Percentiles rank a stretch among this genome's conserved stretches.
These are phyloP conservation scores for Anethum foeniculum DNA, from an alignment of 140 eudicot species.

Conservation along the genomic window DNA sequence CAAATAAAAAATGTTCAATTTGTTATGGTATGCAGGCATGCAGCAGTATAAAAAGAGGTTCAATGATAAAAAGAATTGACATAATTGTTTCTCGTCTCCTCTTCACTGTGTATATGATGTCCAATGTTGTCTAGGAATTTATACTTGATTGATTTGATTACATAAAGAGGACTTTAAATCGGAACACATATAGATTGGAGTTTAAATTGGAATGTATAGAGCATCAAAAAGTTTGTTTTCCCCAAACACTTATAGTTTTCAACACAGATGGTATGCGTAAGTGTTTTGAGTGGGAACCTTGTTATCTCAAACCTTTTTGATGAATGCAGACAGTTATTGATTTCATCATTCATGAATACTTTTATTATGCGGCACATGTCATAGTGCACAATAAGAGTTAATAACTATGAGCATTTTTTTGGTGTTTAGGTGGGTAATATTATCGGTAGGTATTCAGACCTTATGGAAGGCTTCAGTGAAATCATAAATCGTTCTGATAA, in stretches of 20 bases:
- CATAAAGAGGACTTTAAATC: neutral
- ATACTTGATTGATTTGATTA: neutral
- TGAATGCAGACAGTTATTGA: neutral
- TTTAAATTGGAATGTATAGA: neutral
- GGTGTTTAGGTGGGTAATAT: conserved; percentile 50
- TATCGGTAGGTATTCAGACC: conserved; percentile 60
- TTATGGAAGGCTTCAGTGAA: conserved; percentile 68
- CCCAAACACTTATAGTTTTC: neutral
- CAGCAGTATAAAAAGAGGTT: neutral
- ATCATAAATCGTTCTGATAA: conserved; percentile 56
- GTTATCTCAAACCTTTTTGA: neutral
- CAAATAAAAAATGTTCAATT: neutral
- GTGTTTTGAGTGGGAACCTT: neutral
- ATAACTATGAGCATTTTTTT: conserved; percentile 14
- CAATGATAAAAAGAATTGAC: neutral
- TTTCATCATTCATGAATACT: neutral
- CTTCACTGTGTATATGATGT: neutral
- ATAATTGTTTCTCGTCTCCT: neutral
- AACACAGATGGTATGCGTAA: neutral
- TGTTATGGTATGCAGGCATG: neutral
- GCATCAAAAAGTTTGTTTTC: neutral
- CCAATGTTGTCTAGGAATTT: neutral
- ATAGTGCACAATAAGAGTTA: conserved; percentile 10
- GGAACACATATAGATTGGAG: neutral
- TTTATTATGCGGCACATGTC: neutral